phyloP scores from a whole-genome alignment of 176 grass and related monocot species.

The Dendrocalamus sinicus region DNA sequence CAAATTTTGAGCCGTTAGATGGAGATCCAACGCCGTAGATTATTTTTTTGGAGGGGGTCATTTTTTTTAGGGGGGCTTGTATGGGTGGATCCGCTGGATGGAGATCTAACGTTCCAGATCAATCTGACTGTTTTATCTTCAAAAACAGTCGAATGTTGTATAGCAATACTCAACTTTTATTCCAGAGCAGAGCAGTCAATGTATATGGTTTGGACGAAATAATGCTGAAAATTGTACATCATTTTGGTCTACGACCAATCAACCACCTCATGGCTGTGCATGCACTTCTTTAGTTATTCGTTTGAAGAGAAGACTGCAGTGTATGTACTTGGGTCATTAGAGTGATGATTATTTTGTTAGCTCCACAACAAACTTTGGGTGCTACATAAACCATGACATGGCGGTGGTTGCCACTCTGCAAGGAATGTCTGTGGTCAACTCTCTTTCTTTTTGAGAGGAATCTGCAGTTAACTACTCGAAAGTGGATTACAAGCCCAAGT shows the following conservation, averaged over 20 bases:
- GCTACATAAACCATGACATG: not conserved
- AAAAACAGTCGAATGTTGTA: no score
- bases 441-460: no score
- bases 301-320: not conserved
- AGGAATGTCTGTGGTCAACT: not conserved
- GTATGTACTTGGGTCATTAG: not conserved
- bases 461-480: not conserved
- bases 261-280: conserved; percentile 4
- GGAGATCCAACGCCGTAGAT: no score
- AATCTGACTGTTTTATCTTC: no score
- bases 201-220: not conserved
- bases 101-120: no score
- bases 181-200: not conserved
- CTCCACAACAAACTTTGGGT: not conserved
- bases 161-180: no score
- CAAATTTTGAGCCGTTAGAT: no score
- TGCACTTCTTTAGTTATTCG: not conserved
- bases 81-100: no score
- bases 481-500: not conserved
- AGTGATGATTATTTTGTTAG: not conserved
- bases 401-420: not conserved
- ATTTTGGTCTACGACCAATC: not conserved
- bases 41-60: no score
- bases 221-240: not conserved
- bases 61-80: no score